Conservation (phyloP, 306 rosid species). For the Malus sylvestris region DNA sequence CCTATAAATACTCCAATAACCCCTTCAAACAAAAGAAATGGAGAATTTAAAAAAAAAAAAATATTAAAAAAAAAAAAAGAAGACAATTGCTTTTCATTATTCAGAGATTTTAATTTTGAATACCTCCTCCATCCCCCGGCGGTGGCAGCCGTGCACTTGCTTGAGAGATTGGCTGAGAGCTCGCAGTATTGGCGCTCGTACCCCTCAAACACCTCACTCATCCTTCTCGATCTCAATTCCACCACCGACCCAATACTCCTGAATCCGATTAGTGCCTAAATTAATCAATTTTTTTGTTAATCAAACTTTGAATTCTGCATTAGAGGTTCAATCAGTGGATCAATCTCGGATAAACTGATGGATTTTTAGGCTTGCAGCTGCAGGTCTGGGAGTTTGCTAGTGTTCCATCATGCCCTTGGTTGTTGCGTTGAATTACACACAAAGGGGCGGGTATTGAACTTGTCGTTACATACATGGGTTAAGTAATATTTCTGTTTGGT, state of each 20-base stretch:
- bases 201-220: slow-evolving; percentile 22
- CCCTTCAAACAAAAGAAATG: not conserved
- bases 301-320: not conserved
- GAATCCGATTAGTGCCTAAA: not conserved
- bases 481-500: too few species aligned
- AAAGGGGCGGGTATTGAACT: too few species aligned
- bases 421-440: too few species aligned
- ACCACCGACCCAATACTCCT: not conserved
- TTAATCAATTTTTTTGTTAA: not conserved
- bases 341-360: not conserved
- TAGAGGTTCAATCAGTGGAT: not conserved
- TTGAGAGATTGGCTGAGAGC: slow-evolving; percentile 39
- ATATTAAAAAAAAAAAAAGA: too few species aligned
- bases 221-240: not conserved
- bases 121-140: slow-evolving; percentile 54
- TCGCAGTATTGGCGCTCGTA: slow-evolving; percentile 48
- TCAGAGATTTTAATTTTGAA: not conserved
- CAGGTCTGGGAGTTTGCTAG: not conserved
- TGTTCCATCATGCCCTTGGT: not conserved
- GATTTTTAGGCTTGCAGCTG: not conserved
- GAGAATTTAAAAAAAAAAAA: not conserved
- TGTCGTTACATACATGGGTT: too few species aligned
- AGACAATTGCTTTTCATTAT: not conserved
- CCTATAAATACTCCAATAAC: not conserved
- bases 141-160: slow-evolving; percentile 40